These are phyloP conservation scores for Cyclostephanos tholiformis DNA, from an alignment of 108 stramenopile species.

Conservation along the genomic window DNA sequence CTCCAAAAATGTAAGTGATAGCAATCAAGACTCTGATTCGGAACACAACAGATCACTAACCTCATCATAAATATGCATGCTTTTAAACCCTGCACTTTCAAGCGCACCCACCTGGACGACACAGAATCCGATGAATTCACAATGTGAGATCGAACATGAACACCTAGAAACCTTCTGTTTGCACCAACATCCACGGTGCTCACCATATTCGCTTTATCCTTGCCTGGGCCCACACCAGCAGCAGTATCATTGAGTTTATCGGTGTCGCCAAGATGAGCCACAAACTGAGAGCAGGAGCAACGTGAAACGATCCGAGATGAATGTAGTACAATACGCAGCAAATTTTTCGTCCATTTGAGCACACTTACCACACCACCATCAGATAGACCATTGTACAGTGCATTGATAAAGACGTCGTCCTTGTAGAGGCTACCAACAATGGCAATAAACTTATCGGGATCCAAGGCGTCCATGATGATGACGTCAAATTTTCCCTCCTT, in stretches of 20 bases:
- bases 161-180: background rate
- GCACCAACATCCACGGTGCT: no score
- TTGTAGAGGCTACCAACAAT: slow-evolving; percentile 39
- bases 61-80: slow-evolving; percentile 46
- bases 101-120: slow-evolving; percentile 11
- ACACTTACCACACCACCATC: slow-evolving; percentile 30
- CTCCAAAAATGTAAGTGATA: background rate
- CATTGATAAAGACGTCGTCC: slow-evolving; percentile 14
- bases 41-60: slow-evolving; percentile 12
- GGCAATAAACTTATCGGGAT: slow-evolving; percentile 27
- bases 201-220: slow-evolving; percentile 3
- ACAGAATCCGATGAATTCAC: background rate
- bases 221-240: slow-evolving; percentile 1
- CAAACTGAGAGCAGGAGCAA: slow-evolving; percentile 14
- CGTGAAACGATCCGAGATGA: background rate
- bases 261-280: slow-evolving; percentile 3
- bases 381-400: slow-evolving; percentile 27
- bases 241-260: background rate
- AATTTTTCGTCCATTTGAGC: background rate
- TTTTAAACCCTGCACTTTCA: slow-evolving; percentile 36
- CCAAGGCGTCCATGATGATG: slow-evolving; percentile 45
- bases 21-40: background rate
- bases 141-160: background rate
- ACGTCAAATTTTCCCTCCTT: slow-evolving; percentile 30
- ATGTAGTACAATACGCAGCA: background rate